These are phyloP conservation scores for Microcyclospora tardicrescens DNA, from an alignment of 2,329 filamentous ascomycete species.

Conservation along the genomic window DNA sequence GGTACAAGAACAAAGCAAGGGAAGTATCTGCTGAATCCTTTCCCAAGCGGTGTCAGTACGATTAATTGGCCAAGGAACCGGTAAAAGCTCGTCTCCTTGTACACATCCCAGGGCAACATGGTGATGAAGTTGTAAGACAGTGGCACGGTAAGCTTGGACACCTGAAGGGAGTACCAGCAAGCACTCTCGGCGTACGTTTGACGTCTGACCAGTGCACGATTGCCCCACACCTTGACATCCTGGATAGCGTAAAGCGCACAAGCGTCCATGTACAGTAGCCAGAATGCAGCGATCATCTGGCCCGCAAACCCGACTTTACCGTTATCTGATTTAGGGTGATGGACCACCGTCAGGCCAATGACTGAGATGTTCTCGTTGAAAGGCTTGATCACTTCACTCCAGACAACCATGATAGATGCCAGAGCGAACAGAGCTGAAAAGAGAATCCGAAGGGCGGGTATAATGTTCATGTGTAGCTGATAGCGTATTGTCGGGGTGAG, in stretches of 20 bases:
- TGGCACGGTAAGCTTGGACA: conserved; percentile 84
- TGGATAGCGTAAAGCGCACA: conserved; percentile 78
- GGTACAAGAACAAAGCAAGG: conserved; percentile 79
- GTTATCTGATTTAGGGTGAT: conserved; percentile 54
- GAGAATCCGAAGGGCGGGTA: conserved; percentile 54
- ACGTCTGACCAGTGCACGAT: conserved; percentile 74
- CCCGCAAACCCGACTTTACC: conserved; percentile 74
- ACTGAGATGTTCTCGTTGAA: conserved; percentile 63
- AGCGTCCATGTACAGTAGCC: conserved; percentile 93
- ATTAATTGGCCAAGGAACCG: conserved; percentile 72
- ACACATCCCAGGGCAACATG: conserved; percentile 62
- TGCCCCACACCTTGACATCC: conserved; percentile 95
- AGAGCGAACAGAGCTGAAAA: conserved; percentile 56
- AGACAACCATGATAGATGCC: conserved; percentile 73
- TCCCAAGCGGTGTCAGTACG: conserved; percentile 67
- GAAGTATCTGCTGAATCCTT: conserved; percentile 78
- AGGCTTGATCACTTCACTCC: conserved; percentile 87
- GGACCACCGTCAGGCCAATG: conserved; percentile 55
- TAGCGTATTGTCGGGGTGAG: conserved; percentile 75
- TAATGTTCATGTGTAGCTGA: conserved; percentile 57
- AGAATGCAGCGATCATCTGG: conserved; percentile 69
- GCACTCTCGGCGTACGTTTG: conserved; percentile 89
- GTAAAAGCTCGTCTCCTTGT: conserved; percentile 72
- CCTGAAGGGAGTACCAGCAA: conserved; percentile 89
- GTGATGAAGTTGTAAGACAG: conserved; percentile 95